These are phyloP conservation scores for Ophidiomyces ophidiicola DNA, from an alignment of 2,329 filamentous ascomycete species.

Conservation along the genomic window DNA sequence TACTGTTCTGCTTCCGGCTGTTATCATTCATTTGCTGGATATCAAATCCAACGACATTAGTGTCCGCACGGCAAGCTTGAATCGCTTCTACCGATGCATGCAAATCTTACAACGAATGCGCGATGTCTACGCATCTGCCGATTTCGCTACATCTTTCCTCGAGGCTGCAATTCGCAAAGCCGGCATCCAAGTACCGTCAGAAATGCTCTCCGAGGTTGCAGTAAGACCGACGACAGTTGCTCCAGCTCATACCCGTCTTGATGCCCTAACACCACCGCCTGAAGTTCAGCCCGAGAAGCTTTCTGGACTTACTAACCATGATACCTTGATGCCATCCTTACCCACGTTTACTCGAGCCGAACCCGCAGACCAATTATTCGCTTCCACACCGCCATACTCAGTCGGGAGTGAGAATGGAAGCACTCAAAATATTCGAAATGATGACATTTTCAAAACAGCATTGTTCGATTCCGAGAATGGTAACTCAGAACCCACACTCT, in stretches of 20 bases:
- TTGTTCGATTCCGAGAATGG: conserved; percentile 9
- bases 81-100: conserved; percentile 86
- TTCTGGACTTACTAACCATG: conserved; percentile 29
- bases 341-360: conserved; percentile 15
- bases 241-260: conserved; percentile 15
- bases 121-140: conserved; percentile 85
- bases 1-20: conserved; percentile 78
- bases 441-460: conserved; percentile 9
- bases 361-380: conserved; percentile 22
- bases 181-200: conserved; percentile 56
- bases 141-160: conserved; percentile 91
- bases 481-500: conserved; percentile 26
- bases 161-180: conserved; percentile 83
- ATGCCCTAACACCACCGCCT: conserved; percentile 31
- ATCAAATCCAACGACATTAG: conserved; percentile 71
- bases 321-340: conserved; percentile 16
- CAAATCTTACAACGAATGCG: conserved; percentile 74
- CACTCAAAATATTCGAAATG: conserved; percentile 11
- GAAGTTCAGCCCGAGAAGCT: conserved; percentile 31
- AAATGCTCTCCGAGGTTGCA: conserved; percentile 19
- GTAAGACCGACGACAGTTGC: conserved; percentile 15
- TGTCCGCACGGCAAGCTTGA: conserved; percentile 58
- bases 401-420: conserved; percentile 33
- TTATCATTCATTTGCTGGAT: conserved; percentile 86
- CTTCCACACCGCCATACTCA: conserved; percentile 33